Conservation (phyloP, 2,329 filamentous ascomycete species). For the Fusarium beomiforme region DNA sequence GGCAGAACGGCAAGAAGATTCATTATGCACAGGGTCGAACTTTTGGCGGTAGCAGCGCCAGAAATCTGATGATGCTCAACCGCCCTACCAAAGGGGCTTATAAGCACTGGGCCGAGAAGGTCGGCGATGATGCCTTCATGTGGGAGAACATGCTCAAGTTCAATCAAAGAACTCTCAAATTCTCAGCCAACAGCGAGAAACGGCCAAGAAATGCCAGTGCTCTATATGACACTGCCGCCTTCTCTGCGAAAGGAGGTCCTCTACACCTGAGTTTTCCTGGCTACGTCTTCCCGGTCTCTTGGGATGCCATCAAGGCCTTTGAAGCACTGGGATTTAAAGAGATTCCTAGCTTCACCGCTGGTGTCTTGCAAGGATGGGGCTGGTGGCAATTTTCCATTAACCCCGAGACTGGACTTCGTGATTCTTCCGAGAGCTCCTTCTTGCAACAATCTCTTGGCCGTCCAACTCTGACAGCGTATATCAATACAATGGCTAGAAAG, state of each 20-base stretch:
- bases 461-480: not conserved
- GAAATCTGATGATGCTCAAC: conserved; percentile 1
- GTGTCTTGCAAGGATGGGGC: conserved; percentile 5
- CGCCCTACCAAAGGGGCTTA: not conserved
- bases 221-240: not conserved
- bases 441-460: not conserved
- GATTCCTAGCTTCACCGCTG: conserved; percentile 7
- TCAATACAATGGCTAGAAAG: not conserved
- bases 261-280: not conserved
- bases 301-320: not conserved
- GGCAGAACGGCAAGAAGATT: not conserved
- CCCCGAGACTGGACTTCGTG: conserved; percentile 4
- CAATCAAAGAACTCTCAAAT: not conserved
- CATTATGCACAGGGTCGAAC: not conserved
- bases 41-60: not conserved
- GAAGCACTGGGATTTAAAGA: conserved; percentile 4
- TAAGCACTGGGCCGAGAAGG: not conserved
- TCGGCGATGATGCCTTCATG: not conserved
- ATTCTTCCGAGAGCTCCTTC: not conserved
- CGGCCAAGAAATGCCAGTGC: not conserved
- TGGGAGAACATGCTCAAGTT: conserved; percentile 1
- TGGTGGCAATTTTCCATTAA: conserved; percentile 19
- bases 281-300: not conserved
- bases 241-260: not conserved
- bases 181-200: not conserved